phyloP scores from a whole-genome alignment of 2,329 filamentous ascomycete genomes.

The Fusarium pseudocircinatum region DNA sequence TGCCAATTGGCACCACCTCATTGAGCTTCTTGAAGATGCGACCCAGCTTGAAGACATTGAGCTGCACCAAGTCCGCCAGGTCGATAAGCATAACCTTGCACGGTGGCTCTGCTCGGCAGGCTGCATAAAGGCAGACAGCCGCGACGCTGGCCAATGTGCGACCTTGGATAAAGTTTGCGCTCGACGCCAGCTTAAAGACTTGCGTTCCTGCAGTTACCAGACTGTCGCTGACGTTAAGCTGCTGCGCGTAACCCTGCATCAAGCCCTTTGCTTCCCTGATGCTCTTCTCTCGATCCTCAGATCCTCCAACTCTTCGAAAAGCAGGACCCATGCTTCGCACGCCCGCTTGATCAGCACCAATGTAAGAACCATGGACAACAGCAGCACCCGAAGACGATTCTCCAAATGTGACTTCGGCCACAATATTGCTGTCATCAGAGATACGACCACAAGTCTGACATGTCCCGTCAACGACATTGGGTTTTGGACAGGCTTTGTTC shows the following conservation, averaged over 20 bases:
- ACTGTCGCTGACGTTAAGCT: constrained; percentile 68
- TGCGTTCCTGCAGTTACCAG: constrained; percentile 73
- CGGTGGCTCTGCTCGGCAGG: constrained; percentile 79
- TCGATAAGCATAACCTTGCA: constrained; percentile 96
- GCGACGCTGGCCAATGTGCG: constrained; percentile 86
- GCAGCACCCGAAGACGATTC: constrained; percentile 87
- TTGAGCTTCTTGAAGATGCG: constrained; percentile 87
- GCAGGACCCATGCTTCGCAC: constrained; percentile 74
- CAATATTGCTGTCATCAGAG: constrained; percentile 87
- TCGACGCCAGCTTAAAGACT: constrained; percentile 79
- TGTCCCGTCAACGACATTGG: constrained; percentile 71
- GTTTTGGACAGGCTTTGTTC: constrained; percentile 68
- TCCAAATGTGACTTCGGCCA: constrained; percentile 90
- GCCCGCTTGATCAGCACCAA: constrained; percentile 86
- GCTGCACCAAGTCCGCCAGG: constrained; percentile 81
- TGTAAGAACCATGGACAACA: constrained; percentile 88
- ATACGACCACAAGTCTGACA: constrained; percentile 88
- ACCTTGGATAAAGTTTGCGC: constrained; percentile 84
- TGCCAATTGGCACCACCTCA: constrained; percentile 75
- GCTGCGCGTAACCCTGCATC: constrained; percentile 70
- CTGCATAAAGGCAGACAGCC: constrained; percentile 90
- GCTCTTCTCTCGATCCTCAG: constrained; percentile 67
- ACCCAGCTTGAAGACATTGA: constrained; percentile 93
- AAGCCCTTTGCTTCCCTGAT: constrained; percentile 67
- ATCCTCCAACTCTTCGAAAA: constrained; percentile 67